Evolutionary conservation across 2,329 filamentous ascomycete species (phyloP).

Genomic region (Epichloe uncinata): DNA sequence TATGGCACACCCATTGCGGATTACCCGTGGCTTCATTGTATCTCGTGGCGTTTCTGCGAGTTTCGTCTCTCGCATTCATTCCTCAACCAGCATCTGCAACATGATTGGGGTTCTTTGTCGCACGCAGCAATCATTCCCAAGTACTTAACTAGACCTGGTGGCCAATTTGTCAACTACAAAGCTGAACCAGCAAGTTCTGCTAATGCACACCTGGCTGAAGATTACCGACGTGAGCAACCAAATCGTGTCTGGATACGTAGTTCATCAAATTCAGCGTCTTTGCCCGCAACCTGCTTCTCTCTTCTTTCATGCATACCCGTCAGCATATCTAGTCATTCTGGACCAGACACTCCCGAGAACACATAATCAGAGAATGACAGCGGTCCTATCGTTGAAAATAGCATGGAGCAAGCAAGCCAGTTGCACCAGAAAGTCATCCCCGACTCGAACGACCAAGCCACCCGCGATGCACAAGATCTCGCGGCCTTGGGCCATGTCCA

Average conservation of each 20-base stretch:
- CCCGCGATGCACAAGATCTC: slow-evolving; percentile 25
- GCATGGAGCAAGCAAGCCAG: slow-evolving; percentile 7
- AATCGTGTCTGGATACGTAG: too few species aligned
- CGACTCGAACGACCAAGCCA: slow-evolving; percentile 5
- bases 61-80: neutral
- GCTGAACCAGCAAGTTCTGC: too few species aligned
- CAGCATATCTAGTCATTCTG: neutral
- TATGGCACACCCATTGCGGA: neutral
- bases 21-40: neutral
- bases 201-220: too few species aligned
- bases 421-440: neutral
- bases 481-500: slow-evolving; percentile 28
- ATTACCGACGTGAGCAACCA: neutral
- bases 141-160: neutral
- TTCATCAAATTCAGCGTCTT: neutral
- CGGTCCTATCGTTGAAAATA: neutral
- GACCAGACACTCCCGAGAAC: neutral
- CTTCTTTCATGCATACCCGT: neutral
- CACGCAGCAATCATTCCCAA: neutral
- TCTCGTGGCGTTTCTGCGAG: neutral
- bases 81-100: neutral
- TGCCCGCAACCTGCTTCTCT: too few species aligned
- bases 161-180: neutral
- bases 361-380: slow-evolving; percentile 6
- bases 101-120: neutral